phyloP scores from a whole-genome alignment of 2,329 filamentous ascomycete genomes.

The Xylaria sp. region DNA sequence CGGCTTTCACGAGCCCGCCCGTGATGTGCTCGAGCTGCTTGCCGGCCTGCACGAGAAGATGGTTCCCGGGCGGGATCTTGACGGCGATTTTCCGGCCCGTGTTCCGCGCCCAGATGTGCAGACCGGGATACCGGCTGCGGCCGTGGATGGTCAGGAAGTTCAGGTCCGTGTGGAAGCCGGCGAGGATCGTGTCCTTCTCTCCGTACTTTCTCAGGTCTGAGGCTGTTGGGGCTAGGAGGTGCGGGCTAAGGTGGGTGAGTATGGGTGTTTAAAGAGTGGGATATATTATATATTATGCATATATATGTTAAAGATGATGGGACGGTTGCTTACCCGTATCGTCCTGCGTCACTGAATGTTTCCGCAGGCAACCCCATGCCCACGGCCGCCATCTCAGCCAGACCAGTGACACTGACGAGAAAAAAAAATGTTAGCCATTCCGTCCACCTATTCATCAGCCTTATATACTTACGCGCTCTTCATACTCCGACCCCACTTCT shows the following conservation, averaged over 20 bases:
- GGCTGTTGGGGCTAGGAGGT: slow-evolving; percentile 69
- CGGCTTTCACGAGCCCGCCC: slow-evolving; percentile 69
- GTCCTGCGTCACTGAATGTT: slow-evolving; percentile 64
- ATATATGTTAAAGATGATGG: background rate
- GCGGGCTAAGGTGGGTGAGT: slow-evolving; percentile 55
- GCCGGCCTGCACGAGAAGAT: slow-evolving; percentile 69
- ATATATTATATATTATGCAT: background rate
- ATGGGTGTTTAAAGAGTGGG: background rate
- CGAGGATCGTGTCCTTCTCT: slow-evolving; percentile 65
- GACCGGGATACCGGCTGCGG: slow-evolving; percentile 68
- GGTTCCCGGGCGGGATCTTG: slow-evolving; percentile 66
- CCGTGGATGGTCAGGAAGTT: slow-evolving; percentile 74
- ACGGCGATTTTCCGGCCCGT: slow-evolving; percentile 68
- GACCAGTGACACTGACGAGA: slow-evolving; percentile 58
- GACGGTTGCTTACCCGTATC: slow-evolving; percentile 59
- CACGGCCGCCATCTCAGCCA: slow-evolving; percentile 68
- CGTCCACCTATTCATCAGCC: too few relatives aligned
- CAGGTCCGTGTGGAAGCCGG: slow-evolving; percentile 71
- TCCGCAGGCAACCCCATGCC: slow-evolving; percentile 63
- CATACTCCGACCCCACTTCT: slow-evolving; percentile 68
- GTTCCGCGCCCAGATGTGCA: slow-evolving; percentile 72
- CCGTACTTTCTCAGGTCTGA: slow-evolving; percentile 67
- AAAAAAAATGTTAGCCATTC: slow-evolving; percentile 12
- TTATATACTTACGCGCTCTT: slow-evolving; percentile 68
- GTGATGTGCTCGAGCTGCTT: slow-evolving; percentile 72